phyloP scores from a whole-genome alignment of 805 yeast species.

The Yarrowia porcina region DNA sequence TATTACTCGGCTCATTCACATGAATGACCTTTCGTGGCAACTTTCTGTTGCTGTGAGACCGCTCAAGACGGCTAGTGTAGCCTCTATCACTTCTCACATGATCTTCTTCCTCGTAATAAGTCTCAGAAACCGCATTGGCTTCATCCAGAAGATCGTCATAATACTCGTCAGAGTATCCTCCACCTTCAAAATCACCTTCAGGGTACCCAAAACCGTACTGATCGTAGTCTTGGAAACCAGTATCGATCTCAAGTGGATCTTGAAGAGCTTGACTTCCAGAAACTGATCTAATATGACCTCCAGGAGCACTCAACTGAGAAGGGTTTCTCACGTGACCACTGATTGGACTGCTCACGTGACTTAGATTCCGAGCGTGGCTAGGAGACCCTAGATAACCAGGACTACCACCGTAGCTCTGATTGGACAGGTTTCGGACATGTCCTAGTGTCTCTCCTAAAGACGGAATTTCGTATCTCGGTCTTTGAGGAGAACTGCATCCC shows the following conservation, averaged over 20 bases:
- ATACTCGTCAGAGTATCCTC: neutral
- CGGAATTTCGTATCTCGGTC: neutral
- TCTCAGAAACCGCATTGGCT: slow-evolving; percentile 3
- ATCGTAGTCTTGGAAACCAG: neutral
- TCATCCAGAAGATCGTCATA: slow-evolving; percentile 14
- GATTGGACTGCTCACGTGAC: neutral
- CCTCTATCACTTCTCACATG: neutral
- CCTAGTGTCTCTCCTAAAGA: neutral
- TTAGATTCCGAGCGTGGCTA: neutral
- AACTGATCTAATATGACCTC: neutral
- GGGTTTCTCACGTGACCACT: neutral
- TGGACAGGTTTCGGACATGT: neutral
- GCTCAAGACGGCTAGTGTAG: neutral
- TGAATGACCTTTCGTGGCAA: slow-evolving; percentile 7
- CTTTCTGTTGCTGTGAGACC: slow-evolving; percentile 12
- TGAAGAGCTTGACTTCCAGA: neutral
- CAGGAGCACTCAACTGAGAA: neutral
- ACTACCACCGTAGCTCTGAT: neutral
- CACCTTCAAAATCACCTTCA: neutral
- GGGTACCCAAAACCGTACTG: neutral
- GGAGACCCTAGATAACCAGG: neutral
- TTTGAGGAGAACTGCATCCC: neutral
- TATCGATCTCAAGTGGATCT: neutral
- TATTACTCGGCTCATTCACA: neutral
- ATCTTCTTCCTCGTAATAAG: slow-evolving; percentile 15